Evolutionary conservation across 2,329 filamentous ascomycete genomes (phyloP).

Genomic region (Penicillium sp.): DNA sequence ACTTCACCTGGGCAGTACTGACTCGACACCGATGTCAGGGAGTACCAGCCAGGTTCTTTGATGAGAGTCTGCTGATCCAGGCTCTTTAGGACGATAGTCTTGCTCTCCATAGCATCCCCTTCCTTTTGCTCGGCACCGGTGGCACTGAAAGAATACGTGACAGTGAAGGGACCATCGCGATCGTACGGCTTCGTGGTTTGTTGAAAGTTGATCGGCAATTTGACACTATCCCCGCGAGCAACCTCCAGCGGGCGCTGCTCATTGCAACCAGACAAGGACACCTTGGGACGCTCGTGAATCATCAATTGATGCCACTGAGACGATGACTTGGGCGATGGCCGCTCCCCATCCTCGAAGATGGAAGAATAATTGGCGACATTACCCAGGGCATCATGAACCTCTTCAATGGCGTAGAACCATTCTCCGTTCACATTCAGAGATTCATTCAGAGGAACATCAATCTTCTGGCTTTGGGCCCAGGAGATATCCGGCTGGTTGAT

Average conservation of each 20-base stretch:
- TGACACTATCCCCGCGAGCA: slow-evolving; percentile 71
- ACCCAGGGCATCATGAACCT: slow-evolving; percentile 88
- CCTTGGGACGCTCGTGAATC: slow-evolving; percentile 84
- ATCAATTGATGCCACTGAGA: slow-evolving; percentile 76
- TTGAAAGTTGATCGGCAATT: slow-evolving; percentile 74
- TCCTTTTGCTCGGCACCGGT: slow-evolving; percentile 72
- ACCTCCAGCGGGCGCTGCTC: slow-evolving; percentile 81
- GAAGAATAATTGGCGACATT: slow-evolving; percentile 77
- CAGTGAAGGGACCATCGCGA: slow-evolving; percentile 69
- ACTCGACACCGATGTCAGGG: slow-evolving; percentile 77
- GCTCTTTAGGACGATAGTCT: slow-evolving; percentile 60
- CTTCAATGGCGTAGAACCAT: slow-evolving; percentile 90
- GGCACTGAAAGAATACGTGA: slow-evolving; percentile 84
- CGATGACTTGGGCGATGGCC: slow-evolving; percentile 62
- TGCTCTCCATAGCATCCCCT: slow-evolving; percentile 63
- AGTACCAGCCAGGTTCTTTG: slow-evolving; percentile 82
- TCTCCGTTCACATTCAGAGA: slow-evolving; percentile 78
- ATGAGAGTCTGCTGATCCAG: slow-evolving; percentile 70
- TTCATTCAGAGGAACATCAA: slow-evolving; percentile 87
- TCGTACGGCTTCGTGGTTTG: slow-evolving; percentile 64
- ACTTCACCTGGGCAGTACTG: slow-evolving; percentile 86
- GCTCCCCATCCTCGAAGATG: slow-evolving; percentile 70
- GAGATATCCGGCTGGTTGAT: slow-evolving; percentile 62
- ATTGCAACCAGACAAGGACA: slow-evolving; percentile 76
- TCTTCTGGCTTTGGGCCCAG: slow-evolving; percentile 78